These are phyloP conservation scores for Piper longum DNA, from an alignment of 164 flowering plant species.

Conservation along the genomic window DNA sequence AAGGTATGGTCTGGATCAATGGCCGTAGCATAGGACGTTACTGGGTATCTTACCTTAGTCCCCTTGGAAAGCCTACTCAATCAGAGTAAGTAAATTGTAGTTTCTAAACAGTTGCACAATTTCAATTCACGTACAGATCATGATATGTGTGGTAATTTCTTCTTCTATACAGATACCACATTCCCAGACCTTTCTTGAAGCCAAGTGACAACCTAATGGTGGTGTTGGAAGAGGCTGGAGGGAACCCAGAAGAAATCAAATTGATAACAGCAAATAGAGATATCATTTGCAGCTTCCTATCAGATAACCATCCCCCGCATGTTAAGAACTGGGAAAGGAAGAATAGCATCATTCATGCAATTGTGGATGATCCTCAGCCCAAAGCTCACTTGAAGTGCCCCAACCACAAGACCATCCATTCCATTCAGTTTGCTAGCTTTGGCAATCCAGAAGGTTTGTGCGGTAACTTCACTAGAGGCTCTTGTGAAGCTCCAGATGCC, in stretches of 20 bases:
- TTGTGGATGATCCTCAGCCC: conserved; percentile 19
- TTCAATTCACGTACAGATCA: neutral
- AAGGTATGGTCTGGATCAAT: conserved; percentile 78
- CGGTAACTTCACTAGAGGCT: conserved; percentile 33
- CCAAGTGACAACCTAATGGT: conserved; percentile 56
- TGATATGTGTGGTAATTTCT: neutral
- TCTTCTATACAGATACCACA: conserved; percentile 45
- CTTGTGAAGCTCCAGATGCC: conserved; percentile 30
- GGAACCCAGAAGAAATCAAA: conserved; percentile 27
- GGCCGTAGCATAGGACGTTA: conserved; percentile 72
- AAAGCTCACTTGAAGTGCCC: conserved; percentile 44
- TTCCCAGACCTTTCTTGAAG: conserved; percentile 71
- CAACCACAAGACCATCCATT: conserved; percentile 25
- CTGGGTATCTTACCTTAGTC: conserved; percentile 54
- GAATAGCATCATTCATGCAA: conserved; percentile 19
- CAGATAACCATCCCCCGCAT: conserved; percentile 37
- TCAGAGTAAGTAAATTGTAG: conserved; percentile 34
- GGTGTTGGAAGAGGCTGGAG: conserved; percentile 64
- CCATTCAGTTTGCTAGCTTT: conserved; percentile 62
- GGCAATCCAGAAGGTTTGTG: conserved; percentile 60
- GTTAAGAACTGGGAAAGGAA: conserved; percentile 40
- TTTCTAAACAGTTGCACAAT: neutral
- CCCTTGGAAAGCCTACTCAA: conserved; percentile 56
- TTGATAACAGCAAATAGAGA: conserved; percentile 42
- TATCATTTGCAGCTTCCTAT: conserved; percentile 47